Evolutionary conservation across 1,284 basidiomycete species (phyloP).

Genomic region (Fomitiporia mediterranea): DNA sequence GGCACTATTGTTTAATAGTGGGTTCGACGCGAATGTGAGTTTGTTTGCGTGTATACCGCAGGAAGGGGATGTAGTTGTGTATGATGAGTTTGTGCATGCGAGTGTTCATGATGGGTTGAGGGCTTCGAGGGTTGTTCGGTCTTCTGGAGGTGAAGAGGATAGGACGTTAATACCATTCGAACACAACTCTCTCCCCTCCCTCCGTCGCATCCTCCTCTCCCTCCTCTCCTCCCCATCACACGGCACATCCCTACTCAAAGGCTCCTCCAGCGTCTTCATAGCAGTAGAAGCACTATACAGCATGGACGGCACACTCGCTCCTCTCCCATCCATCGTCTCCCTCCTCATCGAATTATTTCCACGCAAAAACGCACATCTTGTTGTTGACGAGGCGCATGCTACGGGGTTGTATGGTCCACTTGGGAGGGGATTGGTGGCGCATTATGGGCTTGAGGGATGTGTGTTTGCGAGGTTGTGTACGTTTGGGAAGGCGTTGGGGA

Average conservation of each 20-base stretch:
- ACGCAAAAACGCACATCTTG: constrained; percentile 56
- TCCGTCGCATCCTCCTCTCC: constrained; percentile 42
- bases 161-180: constrained; percentile 44
- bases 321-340: constrained; percentile 61
- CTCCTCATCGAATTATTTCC: constrained; percentile 57
- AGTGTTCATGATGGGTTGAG: constrained; percentile 89
- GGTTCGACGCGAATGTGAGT: constrained; percentile 91
- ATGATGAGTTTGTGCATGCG: constrained; percentile 90
- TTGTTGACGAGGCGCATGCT: constrained; percentile 89
- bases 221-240: constrained; percentile 31
- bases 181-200: constrained; percentile 65
- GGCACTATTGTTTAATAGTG: constrained; percentile 89
- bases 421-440: constrained; percentile 64
- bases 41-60: constrained; percentile 86
- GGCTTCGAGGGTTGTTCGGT: constrained; percentile 43
- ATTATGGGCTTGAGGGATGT: constrained; percentile 58
- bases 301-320: constrained; percentile 93
- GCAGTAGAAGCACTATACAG: constrained; percentile 88
- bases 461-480: constrained; percentile 44
- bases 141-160: not conserved
- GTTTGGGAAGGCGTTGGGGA: constrained; percentile 69
- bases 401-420: constrained; percentile 79
- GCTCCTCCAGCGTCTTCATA: constrained; percentile 53
- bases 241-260: constrained; percentile 32
- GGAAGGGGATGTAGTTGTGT: constrained; percentile 71